phyloP scores from a whole-genome alignment of 768 basidiomycete species.

The Tricholoma terreum region DNA sequence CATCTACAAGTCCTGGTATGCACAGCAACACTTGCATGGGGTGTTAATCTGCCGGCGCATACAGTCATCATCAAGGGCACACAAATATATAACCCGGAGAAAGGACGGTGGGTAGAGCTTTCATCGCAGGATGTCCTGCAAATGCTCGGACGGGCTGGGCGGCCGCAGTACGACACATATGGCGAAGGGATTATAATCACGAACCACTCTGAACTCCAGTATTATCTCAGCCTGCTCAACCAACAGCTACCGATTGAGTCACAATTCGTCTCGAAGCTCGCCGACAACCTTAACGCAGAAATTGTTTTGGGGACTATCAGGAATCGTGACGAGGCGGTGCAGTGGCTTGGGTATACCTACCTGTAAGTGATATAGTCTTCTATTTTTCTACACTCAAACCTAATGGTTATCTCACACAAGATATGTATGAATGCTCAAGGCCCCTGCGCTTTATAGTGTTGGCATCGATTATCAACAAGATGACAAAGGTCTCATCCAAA shows the following conservation, averaged over 20 bases:
- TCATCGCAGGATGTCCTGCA: slow-evolving; percentile 96
- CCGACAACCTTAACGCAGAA: slow-evolving; percentile 96
- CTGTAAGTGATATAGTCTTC: slow-evolving; percentile 48
- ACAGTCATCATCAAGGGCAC: slow-evolving; percentile 99
- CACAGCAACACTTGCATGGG: slow-evolving; percentile 98
- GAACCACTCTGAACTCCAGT: slow-evolving; percentile 94
- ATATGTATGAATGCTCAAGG: slow-evolving; percentile 92
- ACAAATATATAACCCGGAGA: slow-evolving; percentile 98
- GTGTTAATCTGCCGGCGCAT: slow-evolving; percentile 96
- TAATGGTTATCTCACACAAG: no score
- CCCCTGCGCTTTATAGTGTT: slow-evolving; percentile 84
- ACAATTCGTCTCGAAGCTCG: slow-evolving; percentile 90
- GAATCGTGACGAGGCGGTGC: slow-evolving; percentile 94
- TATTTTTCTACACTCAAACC: slow-evolving; percentile 5
- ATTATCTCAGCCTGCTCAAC: no score
- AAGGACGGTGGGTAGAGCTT: slow-evolving; percentile 94
- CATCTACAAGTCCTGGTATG: slow-evolving; percentile 92
- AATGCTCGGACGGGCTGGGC: slow-evolving; percentile 95
- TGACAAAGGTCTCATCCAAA: no score
- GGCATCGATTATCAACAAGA: slow-evolving; percentile 89
- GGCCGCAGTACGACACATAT: slow-evolving; percentile 94
- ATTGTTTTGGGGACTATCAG: slow-evolving; percentile 91
- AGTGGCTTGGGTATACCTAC: slow-evolving; percentile 95
- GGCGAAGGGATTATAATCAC: slow-evolving; percentile 99
- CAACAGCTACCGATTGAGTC: slow-evolving; percentile 97